A percentile compares a stretch with the other conserved stretches of the same genome.
Evolutionary conservation across 768 basidiomycete genomes (phyloP).

Genomic region (Russula sp.): DNA sequence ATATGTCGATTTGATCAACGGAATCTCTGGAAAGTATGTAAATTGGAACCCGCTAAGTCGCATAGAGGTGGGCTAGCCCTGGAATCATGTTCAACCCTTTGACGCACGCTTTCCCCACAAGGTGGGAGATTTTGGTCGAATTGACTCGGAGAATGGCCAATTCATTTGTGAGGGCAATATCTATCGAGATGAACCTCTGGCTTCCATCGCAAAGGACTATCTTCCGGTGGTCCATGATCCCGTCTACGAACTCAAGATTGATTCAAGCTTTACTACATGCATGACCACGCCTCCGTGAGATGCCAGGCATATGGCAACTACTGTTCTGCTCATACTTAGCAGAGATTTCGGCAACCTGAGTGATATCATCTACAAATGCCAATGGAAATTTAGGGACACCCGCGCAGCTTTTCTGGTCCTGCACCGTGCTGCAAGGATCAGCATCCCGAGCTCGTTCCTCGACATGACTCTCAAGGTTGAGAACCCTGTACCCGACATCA

Average conservation of each 20-base stretch:
- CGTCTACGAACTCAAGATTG: conserved; percentile 4
- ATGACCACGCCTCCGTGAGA: conserved; percentile 3
- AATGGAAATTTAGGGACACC: conserved; percentile 8
- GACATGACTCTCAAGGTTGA: not conserved
- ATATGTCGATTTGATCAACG: conserved; percentile 9
- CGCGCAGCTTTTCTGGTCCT: conserved; percentile 10
- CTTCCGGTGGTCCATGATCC: conserved; percentile 4
- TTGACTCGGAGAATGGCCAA: conserved; percentile 6
- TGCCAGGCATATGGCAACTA: not conserved
- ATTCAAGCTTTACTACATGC: not conserved
- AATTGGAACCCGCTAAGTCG: conserved; percentile 11
- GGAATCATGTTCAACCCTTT: not conserved
- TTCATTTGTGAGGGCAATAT: conserved; percentile 16
- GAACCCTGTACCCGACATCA: conserved; percentile 1
- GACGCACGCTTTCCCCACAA: not conserved
- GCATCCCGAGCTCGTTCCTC: conserved; percentile 5
- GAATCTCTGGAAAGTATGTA: conserved; percentile 3
- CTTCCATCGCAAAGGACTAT: conserved; percentile 6
- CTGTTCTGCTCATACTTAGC: not conserved
- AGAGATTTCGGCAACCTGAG: conserved; percentile 5
- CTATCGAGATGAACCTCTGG: conserved; percentile 12
- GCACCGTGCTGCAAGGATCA: conserved; percentile 1
- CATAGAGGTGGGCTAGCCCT: conserved; percentile 5
- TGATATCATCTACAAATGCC: conserved; percentile 8
- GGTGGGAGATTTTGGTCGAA: conserved; percentile 12